phyloP scores from a whole-genome alignment of 345 rosid species.

The Lepidium didymum region DNA sequence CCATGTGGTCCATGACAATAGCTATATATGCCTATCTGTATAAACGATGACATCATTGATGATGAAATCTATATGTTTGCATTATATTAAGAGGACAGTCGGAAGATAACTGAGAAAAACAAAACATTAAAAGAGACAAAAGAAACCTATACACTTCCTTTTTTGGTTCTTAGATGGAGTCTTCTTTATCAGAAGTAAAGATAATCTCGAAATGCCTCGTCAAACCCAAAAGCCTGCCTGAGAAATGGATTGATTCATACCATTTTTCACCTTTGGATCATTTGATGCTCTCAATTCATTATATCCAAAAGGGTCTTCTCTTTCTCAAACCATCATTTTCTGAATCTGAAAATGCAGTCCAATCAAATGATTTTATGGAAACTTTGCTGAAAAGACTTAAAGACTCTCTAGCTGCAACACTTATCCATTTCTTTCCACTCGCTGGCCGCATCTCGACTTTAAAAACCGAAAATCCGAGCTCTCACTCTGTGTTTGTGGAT shows the following conservation, averaged over 20 bases:
- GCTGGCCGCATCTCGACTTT: slow-evolving; percentile 48
- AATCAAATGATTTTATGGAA: slow-evolving; percentile 28
- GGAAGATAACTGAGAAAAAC: neutral
- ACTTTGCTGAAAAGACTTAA: slow-evolving; percentile 37
- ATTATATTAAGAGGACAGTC: too few relatives aligned
- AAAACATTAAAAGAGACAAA: neutral
- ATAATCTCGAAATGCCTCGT: slow-evolving; percentile 49
- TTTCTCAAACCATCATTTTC: slow-evolving; percentile 40
- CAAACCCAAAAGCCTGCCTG: slow-evolving; percentile 34
- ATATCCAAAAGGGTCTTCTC: slow-evolving; percentile 66
- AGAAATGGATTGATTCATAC: slow-evolving; percentile 35
- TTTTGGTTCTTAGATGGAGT: neutral
- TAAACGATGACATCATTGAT: neutral
- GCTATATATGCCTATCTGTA: too few relatives aligned
- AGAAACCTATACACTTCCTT: neutral
- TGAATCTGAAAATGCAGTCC: slow-evolving; percentile 1
- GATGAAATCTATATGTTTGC: neutral
- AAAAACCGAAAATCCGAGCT: slow-evolving; percentile 23
- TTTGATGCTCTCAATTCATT: slow-evolving; percentile 38
- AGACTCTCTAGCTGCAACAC: slow-evolving; percentile 48
- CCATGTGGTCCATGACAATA: too few relatives aligned
- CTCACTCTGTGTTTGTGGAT: slow-evolving; percentile 43
- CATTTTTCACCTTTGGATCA: slow-evolving; percentile 50
- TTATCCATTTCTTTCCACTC: slow-evolving; percentile 59
- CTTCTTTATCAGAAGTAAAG: slow-evolving; percentile 18